Evolutionary conservation across 2,329 filamentous ascomycete species (phyloP).

Genomic region (Ascochyta koolunga): DNA sequence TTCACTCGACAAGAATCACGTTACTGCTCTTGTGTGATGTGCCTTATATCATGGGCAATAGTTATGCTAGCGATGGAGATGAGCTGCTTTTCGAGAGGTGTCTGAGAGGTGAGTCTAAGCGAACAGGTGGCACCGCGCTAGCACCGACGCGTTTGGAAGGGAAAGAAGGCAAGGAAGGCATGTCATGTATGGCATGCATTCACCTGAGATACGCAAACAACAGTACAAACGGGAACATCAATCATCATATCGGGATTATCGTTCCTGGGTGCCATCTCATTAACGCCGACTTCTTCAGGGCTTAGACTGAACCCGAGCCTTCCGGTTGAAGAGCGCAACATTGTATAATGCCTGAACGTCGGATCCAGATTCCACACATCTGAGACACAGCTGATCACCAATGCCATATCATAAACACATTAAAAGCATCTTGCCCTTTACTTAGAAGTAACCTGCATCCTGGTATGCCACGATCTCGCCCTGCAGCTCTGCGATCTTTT

Average conservation of each 20-base stretch:
- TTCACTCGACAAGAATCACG: not conserved
- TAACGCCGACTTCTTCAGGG: not conserved
- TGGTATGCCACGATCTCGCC: conserved; percentile 10
- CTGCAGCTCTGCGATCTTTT: not conserved
- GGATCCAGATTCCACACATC: not conserved
- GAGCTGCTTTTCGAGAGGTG: not conserved
- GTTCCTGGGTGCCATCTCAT: not conserved
- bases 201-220: not conserved
- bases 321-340: not conserved
- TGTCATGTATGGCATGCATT: conserved; percentile 1
- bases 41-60: not conserved
- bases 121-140: conserved; percentile 14
- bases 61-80: not conserved
- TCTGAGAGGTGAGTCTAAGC: not conserved
- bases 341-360: not conserved
- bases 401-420: not conserved
- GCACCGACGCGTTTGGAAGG: not conserved
- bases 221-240: not conserved
- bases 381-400: not conserved
- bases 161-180: conserved; percentile 2
- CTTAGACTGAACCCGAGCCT: not conserved
- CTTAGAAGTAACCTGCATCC: conserved; percentile 3
- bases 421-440: not conserved
- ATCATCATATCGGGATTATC: not conserved
- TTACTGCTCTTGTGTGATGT: not conserved